Base-by-base conservation (phyloP, 1,284 basidiomycete species). In the Mycena sp. region DNA sequence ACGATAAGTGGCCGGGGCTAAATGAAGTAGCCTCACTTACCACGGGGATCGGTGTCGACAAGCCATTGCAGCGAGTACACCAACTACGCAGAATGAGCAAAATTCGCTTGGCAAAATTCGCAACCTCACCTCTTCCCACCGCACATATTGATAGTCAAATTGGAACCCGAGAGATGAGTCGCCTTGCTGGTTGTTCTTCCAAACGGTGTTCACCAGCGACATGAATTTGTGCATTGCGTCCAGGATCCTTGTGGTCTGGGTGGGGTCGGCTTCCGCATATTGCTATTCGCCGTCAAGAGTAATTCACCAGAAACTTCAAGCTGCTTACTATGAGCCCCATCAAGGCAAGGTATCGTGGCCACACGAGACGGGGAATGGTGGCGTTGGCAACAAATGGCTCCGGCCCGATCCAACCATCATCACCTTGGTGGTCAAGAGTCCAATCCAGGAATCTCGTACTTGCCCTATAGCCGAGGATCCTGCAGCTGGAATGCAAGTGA, bases 351-450 rank as follows among this genome's bases (percentile, higher is more conserved):
- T 79, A 81, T 7, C 79, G 70, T 28, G 79, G 79, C 78, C 79
- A 81, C 16, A 76, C 72, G 0, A 80, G 70, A 21, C 77, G 73
- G 14, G 78, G 78, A 23, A 69, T 68, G 2, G 74, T 74, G 1
- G 78, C 72, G 55, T 76, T 76, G 6, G 74, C 64, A 10, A 75
- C 73, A 21, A 72, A 73, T 1, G 72, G 70, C 51, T 79, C 79
- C 6, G 78, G 79, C 2, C 78, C 79, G 62, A 80, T 71, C 78
- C 78, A 81, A 0, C 79, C 79, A 59, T 80, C 79, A 6, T 65
- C 65, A 11, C 73, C 72, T 63, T 77, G 77, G 38, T 77, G 68
- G 35, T 72, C 71, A 19, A 81, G 68, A 5, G 73, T 78, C 73
- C 75, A 78, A 61, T 81, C 77, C 17, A 81, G 67, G 59, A 80